These are phyloP conservation scores for Jamesozyma jinghongensis DNA, from an alignment of 805 yeast genomes.

Conservation along the genomic window DNA sequence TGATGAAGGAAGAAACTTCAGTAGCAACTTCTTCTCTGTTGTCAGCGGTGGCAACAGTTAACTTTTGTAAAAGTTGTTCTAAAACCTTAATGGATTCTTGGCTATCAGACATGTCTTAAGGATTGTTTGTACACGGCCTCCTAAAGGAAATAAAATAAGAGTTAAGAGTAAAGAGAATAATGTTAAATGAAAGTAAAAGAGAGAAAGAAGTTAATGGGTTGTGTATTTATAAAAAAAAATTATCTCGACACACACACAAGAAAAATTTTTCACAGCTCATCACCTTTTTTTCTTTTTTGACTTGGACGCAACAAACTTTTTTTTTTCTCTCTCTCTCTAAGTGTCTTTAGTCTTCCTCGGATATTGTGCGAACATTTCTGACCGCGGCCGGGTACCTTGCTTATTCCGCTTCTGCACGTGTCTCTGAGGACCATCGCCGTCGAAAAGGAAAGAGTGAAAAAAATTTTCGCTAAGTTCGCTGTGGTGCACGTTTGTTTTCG, in stretches of 20 bases:
- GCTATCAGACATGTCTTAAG: conserved; percentile 36
- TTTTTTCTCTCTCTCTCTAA: not conserved
- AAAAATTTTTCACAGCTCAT: conserved; percentile 2
- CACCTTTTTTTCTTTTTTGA: not conserved
- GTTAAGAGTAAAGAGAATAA: too few species aligned
- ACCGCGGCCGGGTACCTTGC: too few species aligned
- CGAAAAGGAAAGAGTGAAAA: too few species aligned
- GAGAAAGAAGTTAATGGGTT: not conserved
- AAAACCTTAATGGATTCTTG: conserved; percentile 60
- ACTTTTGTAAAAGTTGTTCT: conserved; percentile 85
- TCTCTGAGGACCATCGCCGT: too few species aligned
- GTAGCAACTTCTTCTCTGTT: conserved; percentile 78
- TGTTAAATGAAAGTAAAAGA: conserved; percentile 2
- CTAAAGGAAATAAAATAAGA: conserved; percentile 3
- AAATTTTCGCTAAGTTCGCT: too few species aligned
- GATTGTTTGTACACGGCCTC: conserved; percentile 8
- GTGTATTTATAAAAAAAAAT: conserved; percentile 4
- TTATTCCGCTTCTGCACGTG: too few species aligned
- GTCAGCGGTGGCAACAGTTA: conserved; percentile 80
- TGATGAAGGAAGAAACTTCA: conserved; percentile 85
- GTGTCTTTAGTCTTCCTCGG: not conserved
- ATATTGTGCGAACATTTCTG: not conserved
- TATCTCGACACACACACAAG: not conserved
- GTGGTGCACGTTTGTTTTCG: too few species aligned
- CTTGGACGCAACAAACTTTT: not conserved